Conservation (phyloP, 495 filamentous ascomycete species). For the Neurospora discreta region DNA sequence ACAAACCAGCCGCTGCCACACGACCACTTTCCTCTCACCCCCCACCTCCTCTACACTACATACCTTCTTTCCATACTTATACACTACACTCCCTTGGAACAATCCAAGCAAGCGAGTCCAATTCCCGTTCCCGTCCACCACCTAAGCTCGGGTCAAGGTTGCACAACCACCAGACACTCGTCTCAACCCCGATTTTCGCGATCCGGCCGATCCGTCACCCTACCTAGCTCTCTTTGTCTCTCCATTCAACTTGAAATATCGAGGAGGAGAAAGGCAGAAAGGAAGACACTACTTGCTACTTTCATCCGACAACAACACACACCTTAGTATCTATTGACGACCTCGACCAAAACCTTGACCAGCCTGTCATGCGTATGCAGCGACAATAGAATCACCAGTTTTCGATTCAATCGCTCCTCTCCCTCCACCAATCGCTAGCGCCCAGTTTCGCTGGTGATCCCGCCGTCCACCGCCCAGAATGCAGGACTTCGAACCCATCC, state of each 20-base stretch:
- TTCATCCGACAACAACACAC: neutral
- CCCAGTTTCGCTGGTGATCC: neutral
- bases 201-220: neutral
- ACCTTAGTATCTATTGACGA: neutral
- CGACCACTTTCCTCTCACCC: neutral
- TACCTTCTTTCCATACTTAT: neutral
- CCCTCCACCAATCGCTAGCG: neutral
- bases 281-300: neutral
- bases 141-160: neutral
- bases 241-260: neutral
- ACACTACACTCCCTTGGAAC: neutral
- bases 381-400: constrained; percentile 10
- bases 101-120: neutral
- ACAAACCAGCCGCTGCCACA: neutral
- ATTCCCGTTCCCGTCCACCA: neutral
- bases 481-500: constrained; percentile 17
- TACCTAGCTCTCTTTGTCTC: neutral
- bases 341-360: neutral
- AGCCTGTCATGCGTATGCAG: constrained; percentile 16
- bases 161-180: neutral
- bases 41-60: neutral
- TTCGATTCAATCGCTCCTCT: neutral
- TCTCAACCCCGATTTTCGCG: neutral
- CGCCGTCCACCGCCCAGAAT: constrained; percentile 4
- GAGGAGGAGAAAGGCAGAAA: neutral